Evolutionary conservation across 768 basidiomycete species (phyloP).

Genomic region (Sistotremastrum niveocremeum): DNA sequence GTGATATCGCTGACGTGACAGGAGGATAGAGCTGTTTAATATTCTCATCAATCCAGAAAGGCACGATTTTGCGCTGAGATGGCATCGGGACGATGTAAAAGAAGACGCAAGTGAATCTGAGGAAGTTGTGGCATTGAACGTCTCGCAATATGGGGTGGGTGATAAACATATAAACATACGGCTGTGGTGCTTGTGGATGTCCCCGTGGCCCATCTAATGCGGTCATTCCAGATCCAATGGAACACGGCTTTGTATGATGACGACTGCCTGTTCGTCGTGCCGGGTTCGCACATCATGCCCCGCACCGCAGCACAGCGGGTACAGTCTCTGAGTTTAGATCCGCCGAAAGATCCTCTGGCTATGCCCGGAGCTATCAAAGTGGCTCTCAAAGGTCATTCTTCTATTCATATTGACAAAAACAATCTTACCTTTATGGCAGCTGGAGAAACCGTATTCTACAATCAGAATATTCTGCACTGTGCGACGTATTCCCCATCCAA

Average conservation of each 20-base stretch:
- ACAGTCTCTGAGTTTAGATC: slow-evolving; percentile 34
- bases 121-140: slow-evolving; percentile 39
- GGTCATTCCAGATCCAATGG: slow-evolving; percentile 50
- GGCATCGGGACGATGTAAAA: slow-evolving; percentile 68
- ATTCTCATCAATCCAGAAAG: slow-evolving; percentile 53
- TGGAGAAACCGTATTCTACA: slow-evolving; percentile 71
- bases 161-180: not conserved
- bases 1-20: not conserved
- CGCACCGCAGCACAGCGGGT: slow-evolving; percentile 45
- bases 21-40: slow-evolving; percentile 52
- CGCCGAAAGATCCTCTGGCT: slow-evolving; percentile 42
- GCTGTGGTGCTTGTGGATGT: not conserved
- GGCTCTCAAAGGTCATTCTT: slow-evolving; percentile 28
- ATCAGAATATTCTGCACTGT: slow-evolving; percentile 67
- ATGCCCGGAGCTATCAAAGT: slow-evolving; percentile 60
- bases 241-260: slow-evolving; percentile 64
- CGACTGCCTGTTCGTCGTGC: slow-evolving; percentile 57
- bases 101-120: slow-evolving; percentile 46
- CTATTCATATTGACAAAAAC: not conserved
- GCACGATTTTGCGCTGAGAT: slow-evolving; percentile 58
- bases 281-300: slow-evolving; percentile 46
- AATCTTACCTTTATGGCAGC: slow-evolving; percentile 21
- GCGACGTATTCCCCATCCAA: slow-evolving; percentile 41
- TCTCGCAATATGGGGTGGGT: slow-evolving; percentile 55
- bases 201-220: not conserved